phyloP scores from a whole-genome alignment of 441 rosid species.

The Biscutella auriculata region DNA sequence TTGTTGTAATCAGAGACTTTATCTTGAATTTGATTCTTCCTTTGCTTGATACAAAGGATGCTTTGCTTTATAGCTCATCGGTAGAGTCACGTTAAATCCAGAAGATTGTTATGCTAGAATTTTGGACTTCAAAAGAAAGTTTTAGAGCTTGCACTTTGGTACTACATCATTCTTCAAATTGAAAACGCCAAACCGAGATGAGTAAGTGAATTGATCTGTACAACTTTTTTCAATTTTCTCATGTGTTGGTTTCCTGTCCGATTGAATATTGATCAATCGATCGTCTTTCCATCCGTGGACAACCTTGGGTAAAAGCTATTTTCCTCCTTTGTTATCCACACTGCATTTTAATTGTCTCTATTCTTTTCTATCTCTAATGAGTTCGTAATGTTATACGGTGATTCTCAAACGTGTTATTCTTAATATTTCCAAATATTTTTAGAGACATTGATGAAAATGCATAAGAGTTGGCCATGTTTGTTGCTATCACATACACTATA shows the following conservation, averaged over 20 bases:
- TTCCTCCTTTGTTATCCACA: background rate
- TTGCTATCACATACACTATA: conserved; percentile 97
- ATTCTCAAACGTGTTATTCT: background rate
- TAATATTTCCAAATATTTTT: background rate
- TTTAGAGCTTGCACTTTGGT: conserved; percentile 96
- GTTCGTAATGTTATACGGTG: background rate
- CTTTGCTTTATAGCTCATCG: too few species aligned
- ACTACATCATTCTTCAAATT: conserved; percentile 90
- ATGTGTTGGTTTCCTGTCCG: background rate
- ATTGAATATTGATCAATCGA: background rate
- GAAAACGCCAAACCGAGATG: conserved; percentile 87
- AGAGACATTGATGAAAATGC: conserved; percentile 96
- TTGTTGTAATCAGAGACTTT: too few species aligned
- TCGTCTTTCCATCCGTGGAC: background rate
- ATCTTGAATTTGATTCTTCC: too few species aligned
- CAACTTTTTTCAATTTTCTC: background rate
- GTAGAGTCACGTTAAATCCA: too few species aligned
- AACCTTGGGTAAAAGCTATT: background rate
- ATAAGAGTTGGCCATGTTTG: conserved; percentile 77
- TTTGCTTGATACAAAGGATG: too few species aligned
- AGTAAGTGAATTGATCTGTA: conserved; percentile 38
- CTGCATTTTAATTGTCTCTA: background rate
- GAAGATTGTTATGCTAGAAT: conserved; percentile 98
- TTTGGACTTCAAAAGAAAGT: conserved; percentile 95
- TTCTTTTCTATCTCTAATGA: background rate